Percentiles rank a stretch among this genome's conserved stretches.
Conservation (phyloP, 495 filamentous ascomycete genomes). For the Penicillium egyptiacum region DNA sequence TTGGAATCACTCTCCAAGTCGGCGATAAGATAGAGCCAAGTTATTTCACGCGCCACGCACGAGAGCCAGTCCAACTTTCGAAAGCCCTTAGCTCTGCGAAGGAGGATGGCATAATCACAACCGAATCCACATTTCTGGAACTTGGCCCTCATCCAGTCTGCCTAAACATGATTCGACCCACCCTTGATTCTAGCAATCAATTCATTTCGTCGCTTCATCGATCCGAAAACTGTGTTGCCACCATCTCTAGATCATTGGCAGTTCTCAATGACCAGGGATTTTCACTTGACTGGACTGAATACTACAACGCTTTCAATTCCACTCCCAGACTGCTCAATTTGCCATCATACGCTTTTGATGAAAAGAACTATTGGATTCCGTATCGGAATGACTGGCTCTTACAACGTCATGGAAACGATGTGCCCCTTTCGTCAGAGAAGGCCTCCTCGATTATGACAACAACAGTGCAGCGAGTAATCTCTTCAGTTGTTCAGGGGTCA, state of each 20-base stretch:
- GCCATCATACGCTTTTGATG: conserved; percentile 56
- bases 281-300: conserved; percentile 70
- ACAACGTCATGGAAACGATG: not conserved
- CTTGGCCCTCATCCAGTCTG: not conserved
- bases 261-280: conserved; percentile 8
- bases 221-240: not conserved
- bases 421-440: not conserved
- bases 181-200: not conserved
- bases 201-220: not conserved
- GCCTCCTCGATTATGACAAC: not conserved
- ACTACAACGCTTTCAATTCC: conserved; percentile 57
- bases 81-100: not conserved
- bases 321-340: conserved; percentile 56
- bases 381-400: conserved; percentile 31
- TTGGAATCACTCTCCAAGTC: not conserved
- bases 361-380: conserved; percentile 40
- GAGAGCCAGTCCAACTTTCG: not conserved
- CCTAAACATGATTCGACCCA: not conserved
- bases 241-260: not conserved
- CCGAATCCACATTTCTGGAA: not conserved
- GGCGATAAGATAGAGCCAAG: not conserved
- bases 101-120: too few relatives aligned
- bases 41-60: not conserved
- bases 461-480: not conserved
- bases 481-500: not conserved